phyloP scores from a whole-genome alignment of 345 rosid genomes.

The Brassica incana region DNA sequence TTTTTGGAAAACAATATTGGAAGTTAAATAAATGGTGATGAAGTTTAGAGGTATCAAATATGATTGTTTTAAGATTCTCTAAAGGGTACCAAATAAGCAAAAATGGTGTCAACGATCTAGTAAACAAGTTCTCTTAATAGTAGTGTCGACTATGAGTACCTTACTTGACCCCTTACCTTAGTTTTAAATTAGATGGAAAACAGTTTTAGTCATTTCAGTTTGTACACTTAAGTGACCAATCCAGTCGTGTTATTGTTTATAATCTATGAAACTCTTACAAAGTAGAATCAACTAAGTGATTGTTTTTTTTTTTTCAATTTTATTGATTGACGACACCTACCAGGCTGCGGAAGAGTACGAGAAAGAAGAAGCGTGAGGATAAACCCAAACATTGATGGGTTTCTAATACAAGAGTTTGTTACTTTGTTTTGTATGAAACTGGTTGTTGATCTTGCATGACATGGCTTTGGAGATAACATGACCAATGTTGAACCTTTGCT shows the following conservation, averaged over 20 bases:
- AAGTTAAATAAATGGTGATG: not conserved
- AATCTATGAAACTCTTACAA: not conserved
- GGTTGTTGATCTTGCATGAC: slow-evolving; percentile 24
- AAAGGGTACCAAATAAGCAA: too few relatives aligned
- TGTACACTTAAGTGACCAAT: not conserved
- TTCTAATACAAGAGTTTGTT: slow-evolving; percentile 17
- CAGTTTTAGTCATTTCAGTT: not conserved
- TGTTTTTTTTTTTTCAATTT: not conserved
- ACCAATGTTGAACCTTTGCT: slow-evolving; percentile 10
- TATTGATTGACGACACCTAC: slow-evolving; percentile 4
- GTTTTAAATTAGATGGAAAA: too few relatives aligned
- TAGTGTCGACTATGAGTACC: not conserved
- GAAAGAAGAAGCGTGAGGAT: not conserved
- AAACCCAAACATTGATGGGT: slow-evolving; percentile 29
- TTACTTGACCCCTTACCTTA: too few relatives aligned
- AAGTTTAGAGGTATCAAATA: not conserved
- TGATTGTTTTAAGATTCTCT: too few relatives aligned
- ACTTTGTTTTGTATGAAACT: slow-evolving; percentile 5
- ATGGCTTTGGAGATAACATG: slow-evolving; percentile 14
- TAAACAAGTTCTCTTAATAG: too few relatives aligned
- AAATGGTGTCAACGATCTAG: too few relatives aligned
- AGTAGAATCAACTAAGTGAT: slow-evolving; percentile 9
- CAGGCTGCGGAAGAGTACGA: slow-evolving; percentile 31
- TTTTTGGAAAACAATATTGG: not conserved
- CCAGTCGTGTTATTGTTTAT: not conserved